phyloP scores from a whole-genome alignment of 139 green algal species.

The Tetradesmus lagerheimii region DNA sequence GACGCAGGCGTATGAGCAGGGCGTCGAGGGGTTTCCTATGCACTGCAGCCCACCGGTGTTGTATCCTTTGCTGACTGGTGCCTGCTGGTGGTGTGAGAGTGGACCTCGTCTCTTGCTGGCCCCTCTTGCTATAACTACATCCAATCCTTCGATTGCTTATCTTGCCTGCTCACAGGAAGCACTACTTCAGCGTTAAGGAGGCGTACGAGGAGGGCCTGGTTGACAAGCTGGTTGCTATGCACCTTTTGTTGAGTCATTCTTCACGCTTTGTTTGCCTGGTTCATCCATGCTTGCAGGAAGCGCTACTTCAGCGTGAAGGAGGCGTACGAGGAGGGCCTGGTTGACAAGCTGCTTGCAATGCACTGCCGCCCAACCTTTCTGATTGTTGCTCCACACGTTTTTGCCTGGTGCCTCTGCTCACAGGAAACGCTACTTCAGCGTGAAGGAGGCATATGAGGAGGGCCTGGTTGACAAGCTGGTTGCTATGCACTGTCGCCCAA shows the following conservation, averaged over 20 bases:
- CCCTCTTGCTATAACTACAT: too few species aligned
- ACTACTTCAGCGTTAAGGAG: constrained; percentile 64
- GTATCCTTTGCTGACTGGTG: too few species aligned
- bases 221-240: constrained; percentile 76
- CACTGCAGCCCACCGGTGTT: constrained; percentile 24
- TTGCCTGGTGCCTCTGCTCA: too few species aligned
- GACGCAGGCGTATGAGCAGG: constrained; percentile 68
- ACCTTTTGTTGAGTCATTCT: too few species aligned
- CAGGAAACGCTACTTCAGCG: constrained; percentile 63
- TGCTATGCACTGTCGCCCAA: constrained; percentile 44
- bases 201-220: constrained; percentile 70
- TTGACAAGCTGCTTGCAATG: constrained; percentile 71
- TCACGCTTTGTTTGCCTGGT: too few species aligned
- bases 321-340: constrained; percentile 68
- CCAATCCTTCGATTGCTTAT: too few species aligned
- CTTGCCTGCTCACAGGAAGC: constrained; percentile 12
- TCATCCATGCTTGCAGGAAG: too few species aligned
- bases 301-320: constrained; percentile 65
- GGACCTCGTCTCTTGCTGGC: too few species aligned
- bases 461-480: constrained; percentile 73
- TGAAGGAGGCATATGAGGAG: constrained; percentile 69
- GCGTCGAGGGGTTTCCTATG: constrained; percentile 72
- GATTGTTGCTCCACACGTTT: too few species aligned
- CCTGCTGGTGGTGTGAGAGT: too few species aligned
- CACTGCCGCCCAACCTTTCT: constrained; percentile 27